phyloP scores from a whole-genome alignment of 352 stramenopile species.

The Globisporangium nagaii region DNA sequence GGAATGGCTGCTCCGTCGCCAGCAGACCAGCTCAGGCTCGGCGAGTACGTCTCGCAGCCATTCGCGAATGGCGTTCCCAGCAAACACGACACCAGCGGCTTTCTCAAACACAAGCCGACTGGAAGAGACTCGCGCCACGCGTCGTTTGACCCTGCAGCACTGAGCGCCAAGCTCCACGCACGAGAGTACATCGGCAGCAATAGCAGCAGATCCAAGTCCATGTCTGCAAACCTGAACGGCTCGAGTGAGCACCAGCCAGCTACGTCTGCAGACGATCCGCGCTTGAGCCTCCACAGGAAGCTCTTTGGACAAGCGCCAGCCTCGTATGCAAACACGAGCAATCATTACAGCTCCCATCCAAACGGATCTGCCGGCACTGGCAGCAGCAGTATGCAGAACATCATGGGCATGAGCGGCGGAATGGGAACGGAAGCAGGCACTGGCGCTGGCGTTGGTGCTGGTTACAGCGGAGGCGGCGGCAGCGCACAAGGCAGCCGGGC shows the following conservation, averaged over 20 bases:
- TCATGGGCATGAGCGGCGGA: neutral
- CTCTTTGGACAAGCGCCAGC: slow-evolving; percentile 11
- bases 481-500: slow-evolving; percentile 53
- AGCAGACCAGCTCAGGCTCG: slow-evolving; percentile 18
- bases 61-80: neutral
- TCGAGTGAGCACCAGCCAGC: neutral
- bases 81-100: neutral
- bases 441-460: neutral
- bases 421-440: too few relatives aligned
- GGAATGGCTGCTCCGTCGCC: slow-evolving; percentile 4
- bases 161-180: slow-evolving; percentile 7
- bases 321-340: neutral
- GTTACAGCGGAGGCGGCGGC: too few relatives aligned
- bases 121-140: slow-evolving; percentile 1
- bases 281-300: slow-evolving; percentile 24
- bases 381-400: slow-evolving; percentile 1
- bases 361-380: neutral
- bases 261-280: slow-evolving; percentile 1
- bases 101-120: neutral
- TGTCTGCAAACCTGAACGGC: slow-evolving; percentile 1
- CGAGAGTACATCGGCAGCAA: slow-evolving; percentile 1
- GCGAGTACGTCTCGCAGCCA: slow-evolving; percentile 15
- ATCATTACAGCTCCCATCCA: neutral
- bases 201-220: slow-evolving; percentile 13
- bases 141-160: slow-evolving; percentile 17